Evolutionary conservation across 2,329 filamentous ascomycete genomes (phyloP).

Genomic region (Hypomyces rosellus): DNA sequence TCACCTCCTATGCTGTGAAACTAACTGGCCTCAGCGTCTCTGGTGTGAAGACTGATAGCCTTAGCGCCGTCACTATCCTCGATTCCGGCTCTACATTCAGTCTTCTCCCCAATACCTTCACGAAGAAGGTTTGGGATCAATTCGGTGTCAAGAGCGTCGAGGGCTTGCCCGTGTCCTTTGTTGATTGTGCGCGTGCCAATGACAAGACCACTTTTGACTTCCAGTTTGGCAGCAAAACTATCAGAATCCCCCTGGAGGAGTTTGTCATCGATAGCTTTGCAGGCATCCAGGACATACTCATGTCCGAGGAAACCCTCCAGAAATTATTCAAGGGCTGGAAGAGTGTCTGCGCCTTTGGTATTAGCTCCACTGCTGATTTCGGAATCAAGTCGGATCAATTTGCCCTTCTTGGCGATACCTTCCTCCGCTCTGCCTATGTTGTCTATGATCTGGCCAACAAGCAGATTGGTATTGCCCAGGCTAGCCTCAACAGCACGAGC

Average conservation of each 20-base stretch:
- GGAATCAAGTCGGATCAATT: conserved; percentile 23
- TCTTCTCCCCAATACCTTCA: conserved; percentile 59
- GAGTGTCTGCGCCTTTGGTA: conserved; percentile 48
- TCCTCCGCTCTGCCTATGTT: conserved; percentile 51
- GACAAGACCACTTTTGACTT: conserved; percentile 45
- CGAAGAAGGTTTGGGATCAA: conserved; percentile 42
- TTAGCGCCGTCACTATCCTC: conserved; percentile 54
- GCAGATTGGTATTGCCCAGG: conserved; percentile 46
- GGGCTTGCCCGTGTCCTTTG: conserved; percentile 38
- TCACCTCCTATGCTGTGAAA: conserved; percentile 32
- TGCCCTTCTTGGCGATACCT: conserved; percentile 52
- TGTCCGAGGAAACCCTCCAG: conserved; percentile 34
- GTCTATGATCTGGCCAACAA: conserved; percentile 48
- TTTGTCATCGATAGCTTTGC: conserved; percentile 42
- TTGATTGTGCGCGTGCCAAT: conserved; percentile 44
- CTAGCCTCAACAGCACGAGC: conserved; percentile 41
- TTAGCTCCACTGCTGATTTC: conserved; percentile 37
- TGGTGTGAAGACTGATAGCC: conserved; percentile 27
- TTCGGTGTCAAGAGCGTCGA: conserved; percentile 43
- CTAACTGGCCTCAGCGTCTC: conserved; percentile 34
- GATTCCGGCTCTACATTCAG: conserved; percentile 69
- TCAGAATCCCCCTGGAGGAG: conserved; percentile 47
- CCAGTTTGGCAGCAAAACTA: conserved; percentile 41
- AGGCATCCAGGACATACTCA: conserved; percentile 31
- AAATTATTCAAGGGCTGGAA: conserved; percentile 32